Percentiles rank a stretch among this genome's conserved stretches.
phyloP scores from a whole-genome alignment of 805 yeast species.

The Candida ovalis region DNA sequence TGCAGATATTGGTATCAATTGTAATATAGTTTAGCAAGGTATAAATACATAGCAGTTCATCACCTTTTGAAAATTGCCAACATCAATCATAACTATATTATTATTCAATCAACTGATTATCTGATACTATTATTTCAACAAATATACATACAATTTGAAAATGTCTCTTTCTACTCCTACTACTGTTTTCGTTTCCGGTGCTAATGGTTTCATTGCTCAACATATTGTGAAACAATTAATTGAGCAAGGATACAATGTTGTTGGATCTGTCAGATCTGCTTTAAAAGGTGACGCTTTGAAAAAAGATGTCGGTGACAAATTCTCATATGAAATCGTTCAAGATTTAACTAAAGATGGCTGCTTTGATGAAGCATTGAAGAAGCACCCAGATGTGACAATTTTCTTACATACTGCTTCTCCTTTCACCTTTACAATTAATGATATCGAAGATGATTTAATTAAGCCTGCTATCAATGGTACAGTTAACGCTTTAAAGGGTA shows the following conservation, averaged over 20 bases:
- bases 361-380: conserved; percentile 43
- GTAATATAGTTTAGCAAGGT: too few species aligned
- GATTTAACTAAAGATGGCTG: conserved; percentile 38
- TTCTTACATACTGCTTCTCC: conserved; percentile 55
- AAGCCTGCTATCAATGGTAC: conserved; percentile 61
- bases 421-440: conserved; percentile 34
- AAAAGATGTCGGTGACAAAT: conserved; percentile 22
- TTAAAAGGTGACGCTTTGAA: conserved; percentile 40
- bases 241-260: conserved; percentile 38
- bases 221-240: conserved; percentile 42
- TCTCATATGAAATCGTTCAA: conserved; percentile 29
- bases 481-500: conserved; percentile 41
- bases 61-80: too few species aligned
- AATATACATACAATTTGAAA: neutral
- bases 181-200: conserved; percentile 9
- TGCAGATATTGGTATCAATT: too few species aligned
- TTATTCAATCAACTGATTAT: too few species aligned
- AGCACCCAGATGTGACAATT: conserved; percentile 37
- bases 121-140: too few species aligned
- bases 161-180: neutral
- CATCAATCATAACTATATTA: too few species aligned
- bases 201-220: conserved; percentile 10
- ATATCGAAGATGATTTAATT: conserved; percentile 43
- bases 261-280: conserved; percentile 48
- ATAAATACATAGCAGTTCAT: too few species aligned